Percentiles rank a stretch among this genome's conserved stretches.
phyloP scores from a whole-genome alignment of 2,329 filamentous ascomycete genomes.

The Colletotrichum godetiae region DNA sequence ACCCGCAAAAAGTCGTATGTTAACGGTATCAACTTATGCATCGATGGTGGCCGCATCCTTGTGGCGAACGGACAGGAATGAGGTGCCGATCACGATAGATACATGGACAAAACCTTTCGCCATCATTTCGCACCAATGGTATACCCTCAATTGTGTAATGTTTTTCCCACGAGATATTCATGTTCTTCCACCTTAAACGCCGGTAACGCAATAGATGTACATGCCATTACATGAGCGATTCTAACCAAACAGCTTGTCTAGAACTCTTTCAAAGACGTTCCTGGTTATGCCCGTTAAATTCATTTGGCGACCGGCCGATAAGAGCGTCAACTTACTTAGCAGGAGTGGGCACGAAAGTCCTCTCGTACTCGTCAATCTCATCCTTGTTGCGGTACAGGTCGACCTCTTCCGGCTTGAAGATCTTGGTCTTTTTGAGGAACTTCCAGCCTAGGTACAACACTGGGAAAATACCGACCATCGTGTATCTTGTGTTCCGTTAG shows the following conservation, averaged over 20 bases:
- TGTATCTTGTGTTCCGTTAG: constrained; percentile 57
- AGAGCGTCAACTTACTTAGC: constrained; percentile 57
- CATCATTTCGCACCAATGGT: not conserved
- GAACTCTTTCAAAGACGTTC: not conserved
- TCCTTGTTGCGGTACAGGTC: constrained; percentile 72
- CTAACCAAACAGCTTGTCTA: not conserved
- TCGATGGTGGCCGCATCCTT: not conserved
- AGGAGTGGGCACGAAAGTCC: constrained; percentile 65
- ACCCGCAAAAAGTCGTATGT: not conserved
- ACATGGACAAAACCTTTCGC: too few relatives aligned
- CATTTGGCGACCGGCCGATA: not conserved
- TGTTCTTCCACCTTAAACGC: not conserved
- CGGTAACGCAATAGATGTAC: not conserved
- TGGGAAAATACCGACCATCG: constrained; percentile 79
- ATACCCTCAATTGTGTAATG: not conserved
- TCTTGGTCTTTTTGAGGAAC: constrained; percentile 71
- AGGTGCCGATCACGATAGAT: not conserved
- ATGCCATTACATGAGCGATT: not conserved
- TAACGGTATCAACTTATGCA: not conserved
- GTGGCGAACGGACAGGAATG: not conserved
- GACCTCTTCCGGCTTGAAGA: constrained; percentile 66
- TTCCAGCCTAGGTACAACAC: constrained; percentile 79
- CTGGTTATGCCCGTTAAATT: not conserved
- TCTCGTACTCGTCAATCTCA: constrained; percentile 76
- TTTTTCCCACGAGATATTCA: not conserved